Base-by-base conservation (phyloP, 208 protist genomes). In the Herpetomonas tarakana region DNA sequence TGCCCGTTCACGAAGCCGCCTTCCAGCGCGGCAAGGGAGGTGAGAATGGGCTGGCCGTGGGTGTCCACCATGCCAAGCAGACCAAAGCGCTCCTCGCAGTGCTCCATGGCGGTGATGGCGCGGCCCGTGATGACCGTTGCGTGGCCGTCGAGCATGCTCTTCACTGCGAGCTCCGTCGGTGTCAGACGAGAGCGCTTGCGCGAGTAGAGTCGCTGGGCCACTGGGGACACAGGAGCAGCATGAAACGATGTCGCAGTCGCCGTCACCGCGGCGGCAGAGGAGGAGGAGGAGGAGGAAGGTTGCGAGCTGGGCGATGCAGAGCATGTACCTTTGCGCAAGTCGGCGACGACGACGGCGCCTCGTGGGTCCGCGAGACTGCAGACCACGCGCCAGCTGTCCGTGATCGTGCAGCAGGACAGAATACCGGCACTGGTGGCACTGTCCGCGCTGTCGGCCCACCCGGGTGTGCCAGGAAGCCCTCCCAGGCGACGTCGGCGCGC, bases 351-450 rank as follows among this genome's bases (percentile, higher is more conserved):
- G 16, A 93, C 78, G 7, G 79, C 71, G 0, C 86, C 83, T 0
- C 54, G 51, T 3, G 56, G 51, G 44, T 90, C 83, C 16, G 71
- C 81, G 12, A 93, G 66, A 4, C 83, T 81, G 31, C 74, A 82
- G 3, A 88, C 75, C 1, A 90, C 81, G 38, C 86, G 86, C 35
- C 78, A 84, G 51, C 49, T 74, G 41, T 81, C 75, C 12, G 62
- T 47, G 28, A 91, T 22, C 0, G 78, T 31, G 49, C 78, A 83
- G 61, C 82, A 93, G 1, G 81, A 88, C 54, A 91, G 58, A n/a
- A 93, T 62, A 2, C 80, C 78, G 0, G 74, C 74, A 0, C 47
- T 52, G 18, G 67, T 59, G 21, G 39, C 47, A 49, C 50, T 12
- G 11, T 9, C 25, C 14, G 4, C 39, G 28, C 25, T 11, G 26